A percentile compares a stretch with the other conserved stretches of the same genome.
Conservation (phyloP, 2,329 filamentous ascomycete genomes). For the Arthroderma uncinatum region DNA sequence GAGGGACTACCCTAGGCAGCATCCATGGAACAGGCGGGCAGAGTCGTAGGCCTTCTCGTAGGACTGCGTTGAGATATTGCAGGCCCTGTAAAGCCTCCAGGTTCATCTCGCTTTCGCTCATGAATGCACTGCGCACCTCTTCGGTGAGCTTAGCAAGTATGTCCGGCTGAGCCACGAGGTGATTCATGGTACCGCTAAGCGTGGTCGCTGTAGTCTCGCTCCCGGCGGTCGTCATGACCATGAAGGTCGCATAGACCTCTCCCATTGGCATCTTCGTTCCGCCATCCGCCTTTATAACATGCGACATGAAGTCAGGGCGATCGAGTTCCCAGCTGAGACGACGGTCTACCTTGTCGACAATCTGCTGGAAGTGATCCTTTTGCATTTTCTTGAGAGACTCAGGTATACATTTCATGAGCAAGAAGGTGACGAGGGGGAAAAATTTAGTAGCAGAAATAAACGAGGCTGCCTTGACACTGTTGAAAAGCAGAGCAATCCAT, state of each 20-base stretch:
- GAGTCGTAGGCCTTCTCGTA: conserved; percentile 36
- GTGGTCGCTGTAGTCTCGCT: conserved; percentile 39
- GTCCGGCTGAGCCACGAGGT: conserved; percentile 28
- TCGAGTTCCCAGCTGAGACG: conserved; percentile 4
- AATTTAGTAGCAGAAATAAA: conserved; percentile 4
- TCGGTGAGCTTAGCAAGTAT: conserved; percentile 23
- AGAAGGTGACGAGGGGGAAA: conserved; percentile 12
- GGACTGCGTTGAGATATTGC: conserved; percentile 32
- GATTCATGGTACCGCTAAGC: conserved; percentile 33
- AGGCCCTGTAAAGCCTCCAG: conserved; percentile 24
- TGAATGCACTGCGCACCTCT: conserved; percentile 34
- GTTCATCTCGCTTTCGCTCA: conserved; percentile 30
- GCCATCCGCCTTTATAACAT: neutral
- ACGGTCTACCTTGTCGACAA: conserved; percentile 6
- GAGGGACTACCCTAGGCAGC: conserved; percentile 16
- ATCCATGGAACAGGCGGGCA: conserved; percentile 27
- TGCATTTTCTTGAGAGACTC: conserved; percentile 2
- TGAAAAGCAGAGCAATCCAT: conserved; percentile 20
- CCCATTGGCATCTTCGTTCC: conserved; percentile 8
- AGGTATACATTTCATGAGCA: conserved; percentile 13
- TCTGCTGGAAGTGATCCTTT: conserved; percentile 9
- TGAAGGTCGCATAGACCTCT: conserved; percentile 16
- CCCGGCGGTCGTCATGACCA: conserved; percentile 32
- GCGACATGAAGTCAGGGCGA: conserved; percentile 6
- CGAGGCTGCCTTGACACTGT: conserved; percentile 10